Evolutionary conservation across 306 rosid genomes (phyloP).

Genomic region (Pueraria montana): DNA sequence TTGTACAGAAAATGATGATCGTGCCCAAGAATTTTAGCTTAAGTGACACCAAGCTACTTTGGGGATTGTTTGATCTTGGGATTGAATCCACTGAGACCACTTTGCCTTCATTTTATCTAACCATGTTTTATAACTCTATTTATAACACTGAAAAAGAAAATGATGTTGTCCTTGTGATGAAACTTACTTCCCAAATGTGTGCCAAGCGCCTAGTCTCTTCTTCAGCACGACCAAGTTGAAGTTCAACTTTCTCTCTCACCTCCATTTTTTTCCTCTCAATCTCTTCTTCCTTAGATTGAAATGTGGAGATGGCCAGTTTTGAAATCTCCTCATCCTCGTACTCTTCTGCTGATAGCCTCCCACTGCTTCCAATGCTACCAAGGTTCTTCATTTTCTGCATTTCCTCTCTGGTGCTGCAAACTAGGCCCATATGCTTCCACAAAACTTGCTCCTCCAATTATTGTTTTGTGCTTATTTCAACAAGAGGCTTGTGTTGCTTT

Average conservation of each 20-base stretch:
- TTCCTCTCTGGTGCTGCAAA: conserved; percentile 40
- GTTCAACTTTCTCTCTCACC: conserved; percentile 84
- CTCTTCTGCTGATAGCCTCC: conserved; percentile 69
- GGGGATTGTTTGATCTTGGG: neutral
- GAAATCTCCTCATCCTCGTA: conserved; percentile 70
- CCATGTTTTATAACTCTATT: neutral
- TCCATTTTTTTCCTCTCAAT: conserved; percentile 91
- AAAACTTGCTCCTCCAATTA: conserved; percentile 19
- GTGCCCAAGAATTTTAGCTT: neutral
- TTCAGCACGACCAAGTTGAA: conserved; percentile 87
- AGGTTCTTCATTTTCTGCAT: conserved; percentile 72
- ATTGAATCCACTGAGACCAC: neutral
- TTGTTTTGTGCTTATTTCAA: conserved; percentile 43
- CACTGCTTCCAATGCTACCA: conserved; percentile 67
- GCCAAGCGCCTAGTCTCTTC: conserved; percentile 87
- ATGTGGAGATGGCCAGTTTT: conserved; percentile 67
- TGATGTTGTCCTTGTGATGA: neutral
- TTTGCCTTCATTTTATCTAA: neutral
- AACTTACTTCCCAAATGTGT: conserved; percentile 90
- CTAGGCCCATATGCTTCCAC: conserved; percentile 46
- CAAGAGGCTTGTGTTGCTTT: conserved; percentile 59
- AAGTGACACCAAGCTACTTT: neutral
- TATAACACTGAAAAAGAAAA: neutral
- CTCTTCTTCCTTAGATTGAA: conserved; percentile 88
- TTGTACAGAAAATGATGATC: neutral